Conservation (phyloP, 2,329 filamentous ascomycete genomes). For the Diaporthe amygdali region DNA sequence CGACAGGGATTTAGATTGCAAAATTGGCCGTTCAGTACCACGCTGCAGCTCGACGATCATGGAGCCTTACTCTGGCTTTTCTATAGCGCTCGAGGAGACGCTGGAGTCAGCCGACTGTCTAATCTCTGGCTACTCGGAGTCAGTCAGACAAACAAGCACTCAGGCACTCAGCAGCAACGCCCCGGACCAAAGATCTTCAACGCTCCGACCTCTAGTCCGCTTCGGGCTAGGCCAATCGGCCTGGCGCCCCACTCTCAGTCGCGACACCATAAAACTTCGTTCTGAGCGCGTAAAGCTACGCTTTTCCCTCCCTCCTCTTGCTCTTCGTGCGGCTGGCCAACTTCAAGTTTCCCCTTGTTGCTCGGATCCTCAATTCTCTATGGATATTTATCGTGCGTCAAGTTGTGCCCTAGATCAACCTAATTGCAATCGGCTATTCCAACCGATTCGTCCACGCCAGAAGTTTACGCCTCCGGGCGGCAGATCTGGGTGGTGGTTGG, state of each 20-base stretch:
- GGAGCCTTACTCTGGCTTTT: background rate
- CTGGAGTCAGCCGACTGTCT: background rate
- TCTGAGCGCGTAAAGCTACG: conserved; percentile 22
- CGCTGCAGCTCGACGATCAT: conserved; percentile 12
- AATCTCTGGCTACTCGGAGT: background rate
- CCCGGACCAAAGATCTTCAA: conserved; percentile 18
- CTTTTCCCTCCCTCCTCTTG: conserved; percentile 53
- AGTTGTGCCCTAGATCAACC: conserved; percentile 76
- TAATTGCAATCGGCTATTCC: conserved; percentile 75
- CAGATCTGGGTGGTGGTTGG: conserved; percentile 38
- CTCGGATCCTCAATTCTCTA: conserved; percentile 65
- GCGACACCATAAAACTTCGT: conserved; percentile 28
- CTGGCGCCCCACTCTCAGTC: background rate
- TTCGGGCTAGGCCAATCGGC: background rate
- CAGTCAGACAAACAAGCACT: too few relatives aligned
- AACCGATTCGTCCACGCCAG: conserved; percentile 48
- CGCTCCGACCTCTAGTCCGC: background rate
- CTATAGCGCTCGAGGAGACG: background rate
- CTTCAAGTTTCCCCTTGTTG: conserved; percentile 78
- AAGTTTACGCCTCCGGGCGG: conserved; percentile 48
- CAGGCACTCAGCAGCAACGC: background rate
- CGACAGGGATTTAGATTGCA: conserved; percentile 27
- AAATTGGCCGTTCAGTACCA: conserved; percentile 21
- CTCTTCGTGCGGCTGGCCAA: conserved; percentile 82
- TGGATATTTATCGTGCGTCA: conserved; percentile 68